Conservation (phyloP, 176 grass and related monocot species). For the Oryza longistaminata region DNA sequence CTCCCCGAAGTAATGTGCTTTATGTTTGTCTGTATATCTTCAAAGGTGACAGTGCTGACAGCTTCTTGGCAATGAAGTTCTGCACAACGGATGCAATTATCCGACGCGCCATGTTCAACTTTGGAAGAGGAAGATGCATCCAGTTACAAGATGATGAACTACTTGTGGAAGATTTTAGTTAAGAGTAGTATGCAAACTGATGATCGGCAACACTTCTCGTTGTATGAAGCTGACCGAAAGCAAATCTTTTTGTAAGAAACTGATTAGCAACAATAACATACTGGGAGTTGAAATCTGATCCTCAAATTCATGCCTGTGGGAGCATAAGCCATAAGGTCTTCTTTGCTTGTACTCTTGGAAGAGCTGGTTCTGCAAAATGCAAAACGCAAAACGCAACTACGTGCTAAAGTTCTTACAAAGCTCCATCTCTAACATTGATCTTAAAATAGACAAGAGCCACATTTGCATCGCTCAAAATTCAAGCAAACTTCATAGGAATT, state of each 20-base stretch:
- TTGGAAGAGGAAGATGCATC: background rate
- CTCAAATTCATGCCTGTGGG: background rate
- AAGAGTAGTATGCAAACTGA: background rate
- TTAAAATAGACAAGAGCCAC: background rate
- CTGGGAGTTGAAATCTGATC: background rate
- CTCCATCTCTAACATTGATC: background rate
- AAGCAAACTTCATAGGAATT: background rate
- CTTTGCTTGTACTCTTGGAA: too few relatives aligned
- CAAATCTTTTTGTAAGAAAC: background rate
- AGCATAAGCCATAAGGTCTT: too few relatives aligned
- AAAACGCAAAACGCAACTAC: background rate
- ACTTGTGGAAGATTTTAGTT: background rate
- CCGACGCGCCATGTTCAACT: background rate
- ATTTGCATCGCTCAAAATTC: background rate
- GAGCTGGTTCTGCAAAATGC: too few relatives aligned
- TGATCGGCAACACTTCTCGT: background rate
- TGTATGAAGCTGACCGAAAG: background rate
- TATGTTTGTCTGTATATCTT: background rate
- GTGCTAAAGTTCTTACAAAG: background rate
- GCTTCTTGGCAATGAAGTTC: background rate
- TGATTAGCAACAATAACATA: background rate
- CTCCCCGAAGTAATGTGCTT: background rate
- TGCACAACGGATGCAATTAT: background rate
- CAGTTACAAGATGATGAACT: background rate
- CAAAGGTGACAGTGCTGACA: background rate